Evolutionary conservation across 1,139 yeast genomes (phyloP), one percentile per base, ranked within the genome.

Genomic region (Yamadazyma dushanensis): DNA sequence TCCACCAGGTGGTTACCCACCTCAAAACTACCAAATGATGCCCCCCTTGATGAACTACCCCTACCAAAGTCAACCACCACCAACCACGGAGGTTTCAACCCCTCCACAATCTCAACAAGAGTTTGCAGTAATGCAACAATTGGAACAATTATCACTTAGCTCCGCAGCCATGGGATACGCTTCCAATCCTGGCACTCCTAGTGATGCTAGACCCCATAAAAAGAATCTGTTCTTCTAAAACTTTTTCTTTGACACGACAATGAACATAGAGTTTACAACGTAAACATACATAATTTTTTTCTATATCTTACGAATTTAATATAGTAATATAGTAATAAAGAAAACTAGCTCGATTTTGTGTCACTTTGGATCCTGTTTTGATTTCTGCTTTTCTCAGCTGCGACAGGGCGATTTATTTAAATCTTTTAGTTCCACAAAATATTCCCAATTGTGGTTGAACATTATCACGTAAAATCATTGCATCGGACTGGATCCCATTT

Each of bases 91-190:
- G 11, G 14, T 25, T 17, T 15, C 27, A 4, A 22, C 32, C n/a
- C 29, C 37, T 10, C 27, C 23, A 5, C 37, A 28, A 20, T 5
- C 37, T 5, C 41, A 44, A 26, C 43, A 40, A 30, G 45, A 42
- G 18, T 31, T 37, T 21, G 36, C 39, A 18, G 70, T 69, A 8
- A 67, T 71, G 74, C 70, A 66, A 47, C 77, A 71, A 45, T 66
- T 72, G 49, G 76, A 72, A 47, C 75, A 70, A 45, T 55, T 72
- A 34, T 69, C 76, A 2, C 53, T 72, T 40, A 69, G 73, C 38
- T 70, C 76, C 3, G 77, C 74, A 4, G 76, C 76, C 2, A 51
- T 71, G 59, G 77, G 76, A 2, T 72, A 70, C 44, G 63, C 63
- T 39, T 67, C 75, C 8, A 68, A 64, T 37, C 76, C 76, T 7